phyloP scores from a whole-genome alignment of 768 basidiomycete species.

The Cyclocybe aegerita region DNA sequence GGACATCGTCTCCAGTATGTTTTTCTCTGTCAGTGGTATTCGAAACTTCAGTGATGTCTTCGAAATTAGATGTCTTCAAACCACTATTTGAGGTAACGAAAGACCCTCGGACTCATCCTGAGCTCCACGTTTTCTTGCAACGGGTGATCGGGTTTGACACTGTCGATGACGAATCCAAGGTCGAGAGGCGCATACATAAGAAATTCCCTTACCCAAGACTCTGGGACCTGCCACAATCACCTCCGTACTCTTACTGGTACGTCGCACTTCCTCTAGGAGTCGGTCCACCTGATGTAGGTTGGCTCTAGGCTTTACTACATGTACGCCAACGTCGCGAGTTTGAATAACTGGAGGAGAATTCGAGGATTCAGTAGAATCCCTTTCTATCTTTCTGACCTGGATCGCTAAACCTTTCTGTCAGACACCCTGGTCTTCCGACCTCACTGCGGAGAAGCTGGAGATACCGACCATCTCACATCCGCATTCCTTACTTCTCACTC shows the following conservation, averaged over 20 bases:
- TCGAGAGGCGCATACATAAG: constrained; percentile 85
- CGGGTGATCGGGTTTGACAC: constrained; percentile 96
- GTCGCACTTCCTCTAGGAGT: constrained; percentile 15
- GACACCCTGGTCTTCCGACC: constrained; percentile 97
- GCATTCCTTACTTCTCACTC: constrained; percentile 97
- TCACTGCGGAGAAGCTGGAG: constrained; percentile 97
- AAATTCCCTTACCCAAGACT: constrained; percentile 91
- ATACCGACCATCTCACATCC: constrained; percentile 95
- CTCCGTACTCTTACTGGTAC: constrained; percentile 95
- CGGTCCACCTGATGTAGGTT: background rate
- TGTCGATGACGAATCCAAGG: constrained; percentile 98
- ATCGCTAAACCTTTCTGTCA: constrained; percentile 27
- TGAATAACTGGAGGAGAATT: constrained; percentile 88
- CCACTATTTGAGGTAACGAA: constrained; percentile 96
- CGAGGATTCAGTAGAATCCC: constrained; percentile 81
- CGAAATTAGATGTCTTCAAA: constrained; percentile 74
- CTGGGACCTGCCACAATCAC: constrained; percentile 89
- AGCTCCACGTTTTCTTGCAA: constrained; percentile 93
- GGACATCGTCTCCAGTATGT: constrained; percentile 86
- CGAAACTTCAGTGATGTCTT: background rate
- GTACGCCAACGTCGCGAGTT: constrained; percentile 92
- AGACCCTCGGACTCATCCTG: constrained; percentile 86
- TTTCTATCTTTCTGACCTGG: background rate
- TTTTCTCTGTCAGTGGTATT: background rate
- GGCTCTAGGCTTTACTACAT: constrained; percentile 87